Percentiles rank a stretch among this genome's conserved stretches.
These are phyloP conservation scores for Calendula officinalis DNA, from an alignment of 129 eudicot genomes.

Conservation along the genomic window DNA sequence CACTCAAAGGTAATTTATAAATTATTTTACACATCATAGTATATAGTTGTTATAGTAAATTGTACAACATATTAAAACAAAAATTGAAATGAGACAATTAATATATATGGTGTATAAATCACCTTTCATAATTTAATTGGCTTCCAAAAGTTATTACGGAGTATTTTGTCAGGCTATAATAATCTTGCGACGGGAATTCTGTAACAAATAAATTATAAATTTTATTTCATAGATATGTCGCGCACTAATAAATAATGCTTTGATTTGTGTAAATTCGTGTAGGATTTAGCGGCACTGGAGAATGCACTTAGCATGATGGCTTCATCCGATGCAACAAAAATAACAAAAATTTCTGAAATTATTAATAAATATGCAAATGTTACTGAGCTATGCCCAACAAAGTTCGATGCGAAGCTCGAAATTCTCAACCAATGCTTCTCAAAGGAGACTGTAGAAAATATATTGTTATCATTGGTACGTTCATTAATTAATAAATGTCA, in stretches of 20 bases:
- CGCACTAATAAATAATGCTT: neutral
- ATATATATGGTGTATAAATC: no score
- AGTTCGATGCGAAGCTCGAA: conserved; percentile 24
- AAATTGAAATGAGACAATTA: no score
- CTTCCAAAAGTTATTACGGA: neutral
- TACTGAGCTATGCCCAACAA: neutral
- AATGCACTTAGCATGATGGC: conserved; percentile 26
- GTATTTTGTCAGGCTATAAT: neutral
- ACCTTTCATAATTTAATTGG: no score
- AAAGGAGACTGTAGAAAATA: conserved; percentile 43
- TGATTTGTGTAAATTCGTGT: neutral
- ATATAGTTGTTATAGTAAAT: no score
- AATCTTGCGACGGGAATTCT: neutral
- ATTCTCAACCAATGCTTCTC: conserved; percentile 45
- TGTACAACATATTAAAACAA: no score
- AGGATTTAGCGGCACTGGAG: conserved; percentile 38
- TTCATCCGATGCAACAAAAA: conserved; percentile 7
- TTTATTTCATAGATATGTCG: neutral
- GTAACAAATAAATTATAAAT: neutral
- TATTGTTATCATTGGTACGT: conserved; percentile 42
- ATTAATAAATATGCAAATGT: conserved; percentile 13
- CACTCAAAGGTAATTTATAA: conserved; percentile 42
- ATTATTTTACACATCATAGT: no score
- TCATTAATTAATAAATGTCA: neutral
- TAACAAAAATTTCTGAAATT: conserved; percentile 22